phyloP scores from a whole-genome alignment of 257 asterid genomes.

The Agastache rugosa region DNA sequence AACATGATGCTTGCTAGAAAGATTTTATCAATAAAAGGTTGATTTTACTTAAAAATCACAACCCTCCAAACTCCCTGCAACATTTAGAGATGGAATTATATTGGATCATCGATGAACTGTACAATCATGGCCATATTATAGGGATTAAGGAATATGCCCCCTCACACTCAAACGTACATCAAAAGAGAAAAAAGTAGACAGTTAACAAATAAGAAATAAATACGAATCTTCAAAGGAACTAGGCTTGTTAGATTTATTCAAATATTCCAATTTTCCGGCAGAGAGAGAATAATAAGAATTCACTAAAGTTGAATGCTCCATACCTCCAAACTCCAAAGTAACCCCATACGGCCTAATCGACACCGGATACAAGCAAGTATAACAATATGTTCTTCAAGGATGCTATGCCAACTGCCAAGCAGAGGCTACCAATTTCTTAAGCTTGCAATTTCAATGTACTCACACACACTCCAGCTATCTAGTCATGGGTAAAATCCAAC shows the following conservation, averaged over 20 bases:
- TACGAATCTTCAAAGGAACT: background rate
- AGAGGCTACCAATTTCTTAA: background rate
- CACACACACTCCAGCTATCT: background rate
- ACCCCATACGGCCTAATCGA: background rate
- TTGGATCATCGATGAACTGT: background rate
- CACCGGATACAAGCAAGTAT: background rate
- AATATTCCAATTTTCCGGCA: constrained; percentile 18
- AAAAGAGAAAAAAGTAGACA: background rate
- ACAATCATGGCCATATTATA: background rate
- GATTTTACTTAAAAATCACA: constrained; percentile 19
- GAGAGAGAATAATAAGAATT: constrained; percentile 12
- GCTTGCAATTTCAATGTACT: constrained; percentile 8
- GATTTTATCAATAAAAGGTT: background rate
- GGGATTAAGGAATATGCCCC: constrained; percentile 5
- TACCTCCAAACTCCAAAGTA: constrained; percentile 2
- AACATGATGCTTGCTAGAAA: constrained; percentile 53
- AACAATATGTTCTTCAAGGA: constrained; percentile 8
- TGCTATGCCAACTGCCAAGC: constrained; percentile 7
- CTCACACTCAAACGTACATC: background rate
- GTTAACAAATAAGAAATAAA: background rate
- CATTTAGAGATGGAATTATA: constrained; percentile 16
- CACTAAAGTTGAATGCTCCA: constrained; percentile 11
- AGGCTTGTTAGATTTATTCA: background rate
- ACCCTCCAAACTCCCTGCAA: constrained; percentile 35
- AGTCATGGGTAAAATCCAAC: constrained; percentile 11